These are phyloP conservation scores for Phialophora tarda DNA, from an alignment of 2,329 filamentous ascomycete genomes.

Conservation along the genomic window DNA sequence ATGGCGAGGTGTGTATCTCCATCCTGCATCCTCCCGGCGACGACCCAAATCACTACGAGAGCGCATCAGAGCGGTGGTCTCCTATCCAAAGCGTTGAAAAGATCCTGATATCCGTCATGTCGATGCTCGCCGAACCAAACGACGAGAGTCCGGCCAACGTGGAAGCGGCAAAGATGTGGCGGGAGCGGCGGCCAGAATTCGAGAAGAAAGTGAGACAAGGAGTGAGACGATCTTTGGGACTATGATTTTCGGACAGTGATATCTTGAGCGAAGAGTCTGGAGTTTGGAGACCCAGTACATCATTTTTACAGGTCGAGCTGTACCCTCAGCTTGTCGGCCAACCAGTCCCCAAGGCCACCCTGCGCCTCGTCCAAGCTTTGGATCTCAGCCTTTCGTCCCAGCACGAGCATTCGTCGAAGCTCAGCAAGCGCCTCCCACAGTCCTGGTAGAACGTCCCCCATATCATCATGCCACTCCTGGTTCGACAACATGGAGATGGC, in stretches of 20 bases:
- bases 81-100: constrained; percentile 98
- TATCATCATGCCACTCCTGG: constrained; percentile 60
- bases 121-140: constrained; percentile 96
- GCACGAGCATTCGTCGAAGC: constrained; percentile 66
- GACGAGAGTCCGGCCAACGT: constrained; percentile 97
- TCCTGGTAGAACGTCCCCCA: constrained; percentile 47
- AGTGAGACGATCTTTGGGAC: constrained; percentile 76
- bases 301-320: constrained; percentile 9
- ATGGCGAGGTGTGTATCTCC: constrained; percentile 94
- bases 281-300: not conserved
- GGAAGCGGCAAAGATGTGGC: constrained; percentile 95
- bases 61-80: constrained; percentile 92
- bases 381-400: constrained; percentile 67
- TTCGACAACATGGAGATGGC: constrained; percentile 54
- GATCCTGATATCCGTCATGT: constrained; percentile 96
- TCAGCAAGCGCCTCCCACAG: constrained; percentile 53
- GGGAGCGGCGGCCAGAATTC: constrained; percentile 81
- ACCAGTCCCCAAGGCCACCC: constrained; percentile 52
- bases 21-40: constrained; percentile 96
- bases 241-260: constrained; percentile 47
- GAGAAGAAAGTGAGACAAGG: constrained; percentile 83
- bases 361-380: constrained; percentile 58
- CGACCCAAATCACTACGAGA: constrained; percentile 98
- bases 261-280: not conserved
- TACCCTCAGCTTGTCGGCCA: constrained; percentile 38